Base-by-base conservation (phyloP, 2,329 filamentous ascomycete genomes). In the Aureobasidium leucospermi region DNA sequence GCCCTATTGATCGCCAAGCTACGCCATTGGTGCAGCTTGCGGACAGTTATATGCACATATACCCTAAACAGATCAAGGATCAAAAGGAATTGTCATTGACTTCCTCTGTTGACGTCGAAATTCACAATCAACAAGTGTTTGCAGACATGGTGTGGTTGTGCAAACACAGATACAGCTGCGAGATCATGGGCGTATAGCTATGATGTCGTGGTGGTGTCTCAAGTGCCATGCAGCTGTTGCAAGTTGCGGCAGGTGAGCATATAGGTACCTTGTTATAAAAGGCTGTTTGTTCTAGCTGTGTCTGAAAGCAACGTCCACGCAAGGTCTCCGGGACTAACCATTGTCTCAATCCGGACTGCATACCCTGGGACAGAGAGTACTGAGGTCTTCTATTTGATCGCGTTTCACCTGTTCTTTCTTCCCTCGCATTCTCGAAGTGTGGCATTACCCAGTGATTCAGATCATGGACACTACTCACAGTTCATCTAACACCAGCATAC, bases 231-330 rank as follows among this genome's bases (percentile, higher is more conserved):
- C 53, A 28, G 29, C 39, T 45, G n/a, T 46, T 29, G 52, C 36
- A 56, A 31, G 28, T 28, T 56, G 9, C 31, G 39, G 52, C 16
- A 29, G 42, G 31, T 38, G 47, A 28, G 42, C 42, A 57, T 16
- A 19, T 38, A 29, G 29, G 32, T 39, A 29, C 10, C 42, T 38
- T 8, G 32, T 16, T 29, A 38, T 56, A 19, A 32, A 23, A 13
- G 34, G 23, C 42, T 46, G 53, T 57, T 57, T 47, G 53, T 47
- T 45, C 16, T 47, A 57, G 31, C 38, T 56, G 29, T 34, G 29
- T 9, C 10, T 42, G 19, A 38, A 31, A 10, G 31, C 13, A 46
- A 57, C 42, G 8, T 29, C 39, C 28, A 31, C 32, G 42, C 16
- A 55, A 43, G 39, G 29, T 55, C 19, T 8, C 16, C n/a, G n/a